phyloP scores from a whole-genome alignment of 2,329 filamentous ascomycete species.

The Neurospora crassa region DNA sequence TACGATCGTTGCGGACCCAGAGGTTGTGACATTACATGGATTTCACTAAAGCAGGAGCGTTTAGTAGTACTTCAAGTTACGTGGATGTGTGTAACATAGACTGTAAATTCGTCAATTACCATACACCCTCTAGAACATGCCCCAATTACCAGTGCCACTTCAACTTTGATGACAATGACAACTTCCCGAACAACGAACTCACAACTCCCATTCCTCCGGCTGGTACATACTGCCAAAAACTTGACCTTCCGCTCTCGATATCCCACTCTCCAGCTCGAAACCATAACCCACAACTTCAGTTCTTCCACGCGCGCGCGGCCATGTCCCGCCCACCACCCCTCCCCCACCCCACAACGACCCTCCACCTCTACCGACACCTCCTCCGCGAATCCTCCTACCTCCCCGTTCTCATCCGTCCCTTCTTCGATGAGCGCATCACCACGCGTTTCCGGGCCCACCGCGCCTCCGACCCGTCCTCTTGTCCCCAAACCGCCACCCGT shows the following conservation, averaged over 20 bases:
- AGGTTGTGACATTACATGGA: no score
- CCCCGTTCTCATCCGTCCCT: constrained; percentile 38
- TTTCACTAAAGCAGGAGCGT: no score
- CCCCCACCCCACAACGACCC: constrained; percentile 17
- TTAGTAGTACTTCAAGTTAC: no score
- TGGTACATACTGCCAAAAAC: no score
- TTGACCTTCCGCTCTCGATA: background rate
- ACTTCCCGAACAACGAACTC: no score
- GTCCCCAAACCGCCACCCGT: constrained; percentile 16
- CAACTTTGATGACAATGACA: no score
- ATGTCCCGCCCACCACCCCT: constrained; percentile 26
- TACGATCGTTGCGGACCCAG: no score
- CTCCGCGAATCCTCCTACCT: constrained; percentile 54
- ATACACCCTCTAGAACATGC: no score
- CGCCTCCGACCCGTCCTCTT: constrained; percentile 8
- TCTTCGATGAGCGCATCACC: constrained; percentile 33
- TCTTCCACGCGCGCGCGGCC: background rate
- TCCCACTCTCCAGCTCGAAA: background rate
- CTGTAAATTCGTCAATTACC: no score
- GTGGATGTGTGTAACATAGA: no score
- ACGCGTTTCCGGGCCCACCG: constrained; percentile 35
- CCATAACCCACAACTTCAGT: background rate
- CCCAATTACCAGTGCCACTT: no score
- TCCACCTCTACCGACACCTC: constrained; percentile 47
- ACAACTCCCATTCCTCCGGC: background rate